Evolutionary conservation across 345 rosid genomes (phyloP).

Genomic region (Populus ilicifolia): DNA sequence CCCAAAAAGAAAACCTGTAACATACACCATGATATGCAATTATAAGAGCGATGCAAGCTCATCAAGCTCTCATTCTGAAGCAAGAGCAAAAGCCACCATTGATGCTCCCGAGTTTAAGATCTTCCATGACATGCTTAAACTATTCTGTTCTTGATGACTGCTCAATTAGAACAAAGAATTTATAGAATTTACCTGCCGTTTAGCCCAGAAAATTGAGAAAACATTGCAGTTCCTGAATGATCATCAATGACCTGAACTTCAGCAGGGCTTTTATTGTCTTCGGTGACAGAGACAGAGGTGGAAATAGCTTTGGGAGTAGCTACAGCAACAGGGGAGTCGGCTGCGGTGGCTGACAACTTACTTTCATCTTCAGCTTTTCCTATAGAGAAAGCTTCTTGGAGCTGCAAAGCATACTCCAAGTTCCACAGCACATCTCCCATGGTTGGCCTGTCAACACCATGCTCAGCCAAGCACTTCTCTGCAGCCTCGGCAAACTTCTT

Average conservation of each 20-base stretch:
- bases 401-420: constrained; percentile 72
- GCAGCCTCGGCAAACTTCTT: constrained; percentile 58
- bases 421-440: constrained; percentile 71
- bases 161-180: background rate
- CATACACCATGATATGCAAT: background rate
- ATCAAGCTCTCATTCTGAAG: background rate
- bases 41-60: constrained; percentile 7
- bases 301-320: constrained; percentile 24
- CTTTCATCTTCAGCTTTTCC: constrained; percentile 54
- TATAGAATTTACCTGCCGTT: constrained; percentile 50
- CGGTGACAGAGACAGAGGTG: constrained; percentile 26
- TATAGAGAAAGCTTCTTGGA: constrained; percentile 57
- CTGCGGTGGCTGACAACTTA: constrained; percentile 13
- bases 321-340: constrained; percentile 18
- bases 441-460: constrained; percentile 56
- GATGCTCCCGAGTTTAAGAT: background rate
- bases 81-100: background rate
- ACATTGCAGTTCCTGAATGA: constrained; percentile 68
- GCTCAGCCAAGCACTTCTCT: constrained; percentile 53
- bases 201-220: constrained; percentile 52
- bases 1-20: constrained; percentile 4
- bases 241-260: constrained; percentile 41
- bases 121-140: background rate
- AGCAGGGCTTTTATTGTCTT: constrained; percentile 37
- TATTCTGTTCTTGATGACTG: background rate